phyloP scores from a whole-genome alignment of 163 green algal genomes.

The Coccomyxa subellipsoidea region DNA sequence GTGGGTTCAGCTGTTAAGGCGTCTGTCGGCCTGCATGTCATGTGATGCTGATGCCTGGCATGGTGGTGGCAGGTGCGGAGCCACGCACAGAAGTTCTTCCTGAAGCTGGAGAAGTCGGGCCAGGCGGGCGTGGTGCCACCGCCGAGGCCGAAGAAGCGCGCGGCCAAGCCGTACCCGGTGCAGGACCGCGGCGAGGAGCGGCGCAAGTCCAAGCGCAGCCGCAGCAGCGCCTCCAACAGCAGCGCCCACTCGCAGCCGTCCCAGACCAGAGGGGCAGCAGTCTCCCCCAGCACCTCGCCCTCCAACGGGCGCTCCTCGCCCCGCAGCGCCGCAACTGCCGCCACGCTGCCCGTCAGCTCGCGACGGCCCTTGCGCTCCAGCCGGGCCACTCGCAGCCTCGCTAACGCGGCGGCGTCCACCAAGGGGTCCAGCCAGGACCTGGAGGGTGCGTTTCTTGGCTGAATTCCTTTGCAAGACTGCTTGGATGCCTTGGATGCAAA shows the following conservation, averaged over 20 bases:
- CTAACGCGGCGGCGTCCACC: background rate
- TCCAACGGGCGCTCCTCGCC: background rate
- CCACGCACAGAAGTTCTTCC: constrained; percentile 82
- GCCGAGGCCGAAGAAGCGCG: constrained; percentile 56
- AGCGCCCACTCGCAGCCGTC: background rate
- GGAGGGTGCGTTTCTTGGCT: background rate
- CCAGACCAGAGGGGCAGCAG: background rate
- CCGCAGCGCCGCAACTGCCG: background rate
- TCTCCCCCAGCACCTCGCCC: background rate
- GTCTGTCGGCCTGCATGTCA: too few relatives aligned
- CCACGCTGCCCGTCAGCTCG: background rate
- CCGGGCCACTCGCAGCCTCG: background rate
- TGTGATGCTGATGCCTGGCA: too few relatives aligned
- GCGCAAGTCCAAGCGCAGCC: background rate
- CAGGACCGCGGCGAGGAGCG: background rate
- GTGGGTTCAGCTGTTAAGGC: too few relatives aligned
- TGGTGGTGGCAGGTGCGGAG: constrained; percentile 60
- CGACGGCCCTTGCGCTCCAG: background rate
- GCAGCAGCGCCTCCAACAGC: background rate
- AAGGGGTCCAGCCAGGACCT: background rate
- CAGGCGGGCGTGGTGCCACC: constrained; percentile 60
- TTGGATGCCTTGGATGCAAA: too few relatives aligned
- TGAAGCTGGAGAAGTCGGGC: constrained; percentile 74
- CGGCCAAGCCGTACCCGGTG: constrained; percentile 8
- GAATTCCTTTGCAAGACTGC: too few relatives aligned